Base-by-base conservation (phyloP, 805 yeast genomes). In the Candida maltosa region DNA sequence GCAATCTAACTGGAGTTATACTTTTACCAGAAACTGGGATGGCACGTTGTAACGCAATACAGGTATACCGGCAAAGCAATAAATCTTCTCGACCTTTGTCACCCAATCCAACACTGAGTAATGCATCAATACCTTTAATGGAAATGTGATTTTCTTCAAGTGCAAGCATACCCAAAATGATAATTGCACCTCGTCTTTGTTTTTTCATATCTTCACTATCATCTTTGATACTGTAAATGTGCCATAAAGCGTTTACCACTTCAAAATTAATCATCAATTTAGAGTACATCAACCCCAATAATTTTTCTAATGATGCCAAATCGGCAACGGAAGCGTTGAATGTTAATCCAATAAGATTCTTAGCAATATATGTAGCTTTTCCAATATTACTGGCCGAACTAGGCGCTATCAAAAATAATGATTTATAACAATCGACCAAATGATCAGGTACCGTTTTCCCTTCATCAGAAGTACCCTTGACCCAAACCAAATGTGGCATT, bases 401-500 rank as follows among this genome's bases (percentile, higher is more conserved):
- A 0, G 97, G 95, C 0, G 94, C 81, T 0, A 82, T 76, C 32
- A 93, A 67, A 52, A 84, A 93, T 21, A 93, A 66, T 16, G 77
- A 75, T 35, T 71, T 70, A 54, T 93, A 93, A 47, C 95, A 83
- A 29, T 77, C 81, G 10, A 91, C 78, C 28, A 91, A 69, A 49
- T 87, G 94, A 4, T 81, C 66, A 3, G 88, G 81, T 26, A 93
- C 82, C n/a, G 83, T 79, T 29, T 85, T 81, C 2, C 93, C 95
- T 54, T 91, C 97, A 49, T 89, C 97, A 32, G 83, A 86, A 14
- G 85, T 78, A 5, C 95, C 94, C 50, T 86, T 87, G 75, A 86
- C 83, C 98, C 98, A 93, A 2, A 93, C 93, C 32, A 93, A 70
- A 60, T 93, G 97, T 29, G 93, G 70, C 96, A 93, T 91, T 47